Evolutionary conservation across 176 grass and related monocot genomes (phyloP), one percentile per base, ranked within the genome.

Genomic region (Urochloa ruziziensis): DNA sequence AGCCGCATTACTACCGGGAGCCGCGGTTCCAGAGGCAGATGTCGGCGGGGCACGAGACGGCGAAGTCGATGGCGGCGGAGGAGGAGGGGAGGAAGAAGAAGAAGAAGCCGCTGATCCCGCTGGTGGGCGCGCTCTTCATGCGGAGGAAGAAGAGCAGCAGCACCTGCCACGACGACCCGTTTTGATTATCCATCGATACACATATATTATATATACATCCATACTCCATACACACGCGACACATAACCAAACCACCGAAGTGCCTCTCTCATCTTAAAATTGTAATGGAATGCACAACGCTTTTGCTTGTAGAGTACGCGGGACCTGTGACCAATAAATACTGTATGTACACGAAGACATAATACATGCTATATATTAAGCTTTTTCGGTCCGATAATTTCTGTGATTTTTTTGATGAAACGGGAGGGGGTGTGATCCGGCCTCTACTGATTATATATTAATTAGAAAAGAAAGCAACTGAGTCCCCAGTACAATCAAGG

Each of bases 101-200:
- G 82, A 94, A 95, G 82, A 91, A 91, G 87, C 78, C 86, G n/a
- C 68, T 95, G 51, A 89, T 98, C 40, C 92, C 95, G 32, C 73
- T 93, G 46, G 86, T 98, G 15, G 80, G 90, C 19, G 89, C 91
- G 42, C 42, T 98, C 24, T 95, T 98, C 81, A 84, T 29, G 57
- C 91, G 88, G 92, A 95, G 87, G 83, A 98, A 93, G 85, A 98
- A 93, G 82, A 59, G 27, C 63, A 75, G 47, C 43, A 70, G 47
- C 21, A 23, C 47, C 75, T 77, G 37, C 59, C 58, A 51, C 32
- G 74, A 79, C 7, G 49, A 64, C 73, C 44, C 79, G 8, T 90
- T 90, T 67, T 90, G 70, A 89, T 35, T 36, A n/a, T n/a, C n/a
- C 15, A 13, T 17, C 61, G 1, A 68, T 24, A 19, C 44, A 78